These are phyloP conservation scores for Amanita inopinata DNA, from an alignment of 768 basidiomycete genomes.

Conservation along the genomic window DNA sequence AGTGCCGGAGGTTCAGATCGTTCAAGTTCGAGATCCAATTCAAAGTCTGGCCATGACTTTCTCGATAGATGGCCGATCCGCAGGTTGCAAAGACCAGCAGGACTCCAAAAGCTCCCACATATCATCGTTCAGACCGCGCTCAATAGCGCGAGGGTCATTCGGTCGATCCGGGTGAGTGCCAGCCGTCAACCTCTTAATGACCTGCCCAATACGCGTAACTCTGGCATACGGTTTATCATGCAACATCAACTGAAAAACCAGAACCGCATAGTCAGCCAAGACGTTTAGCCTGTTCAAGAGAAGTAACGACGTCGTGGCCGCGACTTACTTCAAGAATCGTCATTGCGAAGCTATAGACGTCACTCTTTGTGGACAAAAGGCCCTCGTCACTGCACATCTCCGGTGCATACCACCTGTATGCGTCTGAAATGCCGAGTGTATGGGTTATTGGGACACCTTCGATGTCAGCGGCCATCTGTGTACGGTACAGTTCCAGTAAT, in stretches of 20 bases:
- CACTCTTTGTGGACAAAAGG: slow-evolving; percentile 6
- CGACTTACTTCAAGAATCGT: slow-evolving; percentile 2
- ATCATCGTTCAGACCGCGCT: slow-evolving; percentile 13
- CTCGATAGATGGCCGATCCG: slow-evolving; percentile 12
- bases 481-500: not conserved
- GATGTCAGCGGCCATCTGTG: not conserved
- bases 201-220: not conserved
- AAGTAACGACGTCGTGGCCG: no score
- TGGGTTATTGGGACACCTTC: slow-evolving; percentile 3
- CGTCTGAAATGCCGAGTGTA: slow-evolving; percentile 1
- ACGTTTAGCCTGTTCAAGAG: no score
- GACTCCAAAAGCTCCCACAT: slow-evolving; percentile 12
- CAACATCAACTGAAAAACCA: slow-evolving; percentile 1
- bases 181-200: slow-evolving; percentile 3
- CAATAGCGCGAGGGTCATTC: slow-evolving; percentile 7
- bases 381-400: slow-evolving; percentile 4
- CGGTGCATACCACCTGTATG: slow-evolving; percentile 6
- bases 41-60: slow-evolving; percentile 3
- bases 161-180: slow-evolving; percentile 14
- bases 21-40: no score
- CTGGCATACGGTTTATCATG: slow-evolving; percentile 6
- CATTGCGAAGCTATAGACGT: slow-evolving; percentile 8
- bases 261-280: no score
- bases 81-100: slow-evolving; percentile 12
- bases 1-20: no score